Percentiles rank a stretch among this genome's conserved stretches.
These are phyloP conservation scores for Harringtonia aguacate DNA, from an alignment of 2,329 filamentous ascomycete genomes.

Conservation along the genomic window DNA sequence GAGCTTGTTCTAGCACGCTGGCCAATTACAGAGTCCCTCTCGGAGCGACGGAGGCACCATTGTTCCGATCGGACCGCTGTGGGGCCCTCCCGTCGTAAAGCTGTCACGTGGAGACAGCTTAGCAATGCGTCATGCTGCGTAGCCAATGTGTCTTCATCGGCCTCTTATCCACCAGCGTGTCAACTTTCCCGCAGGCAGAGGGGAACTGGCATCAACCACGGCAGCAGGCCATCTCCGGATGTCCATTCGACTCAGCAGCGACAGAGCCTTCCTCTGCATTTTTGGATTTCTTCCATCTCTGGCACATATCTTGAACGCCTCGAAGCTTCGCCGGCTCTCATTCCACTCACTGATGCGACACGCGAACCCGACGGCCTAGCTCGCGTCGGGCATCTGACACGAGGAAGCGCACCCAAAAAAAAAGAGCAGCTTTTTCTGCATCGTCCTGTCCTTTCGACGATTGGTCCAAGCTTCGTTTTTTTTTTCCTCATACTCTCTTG, in stretches of 20 bases:
- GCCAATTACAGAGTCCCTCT: too few species aligned
- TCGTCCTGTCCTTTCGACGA: background rate
- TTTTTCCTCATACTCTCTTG: background rate
- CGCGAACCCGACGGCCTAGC: background rate
- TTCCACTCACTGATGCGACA: background rate
- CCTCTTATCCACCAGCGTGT: background rate
- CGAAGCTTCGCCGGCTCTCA: background rate
- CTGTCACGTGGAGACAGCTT: conserved; percentile 1
- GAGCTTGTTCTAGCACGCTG: too few species aligned
- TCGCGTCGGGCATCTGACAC: background rate
- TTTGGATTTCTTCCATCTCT: background rate
- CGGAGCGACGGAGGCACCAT: too few species aligned
- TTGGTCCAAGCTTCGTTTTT: background rate
- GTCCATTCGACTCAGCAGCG: too few species aligned
- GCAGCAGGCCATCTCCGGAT: background rate
- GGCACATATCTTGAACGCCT: background rate
- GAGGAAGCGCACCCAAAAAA: background rate
- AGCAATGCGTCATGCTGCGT: conserved; percentile 3
- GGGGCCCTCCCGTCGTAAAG: too few species aligned
- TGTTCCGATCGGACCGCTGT: too few species aligned
- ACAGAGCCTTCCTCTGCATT: too few species aligned
- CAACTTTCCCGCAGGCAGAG: background rate
- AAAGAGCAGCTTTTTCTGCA: too few species aligned
- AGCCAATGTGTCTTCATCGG: conserved; percentile 5
- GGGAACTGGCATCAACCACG: background rate